These are phyloP conservation scores for Funneliformis caledonium DNA, from an alignment of 371 early-diverging fungal species.

Conservation along the genomic window DNA sequence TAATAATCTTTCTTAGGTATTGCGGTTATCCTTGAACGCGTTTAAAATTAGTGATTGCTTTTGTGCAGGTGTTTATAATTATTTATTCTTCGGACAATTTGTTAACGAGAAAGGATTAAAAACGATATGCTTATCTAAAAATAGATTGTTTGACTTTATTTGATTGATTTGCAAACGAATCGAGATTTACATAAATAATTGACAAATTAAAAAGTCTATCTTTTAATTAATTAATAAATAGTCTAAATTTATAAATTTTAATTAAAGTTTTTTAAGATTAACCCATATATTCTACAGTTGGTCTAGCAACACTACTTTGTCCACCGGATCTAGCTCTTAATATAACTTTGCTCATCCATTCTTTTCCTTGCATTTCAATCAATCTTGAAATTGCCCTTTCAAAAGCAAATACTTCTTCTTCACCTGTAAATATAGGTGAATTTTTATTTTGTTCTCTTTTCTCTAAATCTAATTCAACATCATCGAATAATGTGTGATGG, in stretches of 20 bases:
- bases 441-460: constrained; percentile 50
- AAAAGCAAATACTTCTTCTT: constrained; percentile 97
- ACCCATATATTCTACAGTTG: neutral
- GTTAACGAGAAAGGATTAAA: too few species aligned
- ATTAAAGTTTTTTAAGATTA: neutral
- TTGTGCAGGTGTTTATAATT: neutral
- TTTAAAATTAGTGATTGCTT: constrained; percentile 40
- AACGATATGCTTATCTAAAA: too few species aligned
- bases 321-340: constrained; percentile 4
- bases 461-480: constrained; percentile 57
- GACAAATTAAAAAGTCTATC: too few species aligned
- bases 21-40: constrained; percentile 59
- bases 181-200: too few species aligned
- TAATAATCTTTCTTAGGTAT: constrained; percentile 48
- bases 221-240: too few species aligned
- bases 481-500: constrained; percentile 64
- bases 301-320: neutral
- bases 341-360: constrained; percentile 44
- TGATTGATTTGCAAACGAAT: too few species aligned
- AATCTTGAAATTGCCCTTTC: constrained; percentile 88
- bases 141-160: too few species aligned
- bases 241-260: too few species aligned
- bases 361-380: constrained; percentile 82
- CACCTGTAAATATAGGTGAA: constrained; percentile 79
- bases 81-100: neutral